Conservation (phyloP, 2,329 filamentous ascomycete species). For the Sporothrix dimorphospora region DNA sequence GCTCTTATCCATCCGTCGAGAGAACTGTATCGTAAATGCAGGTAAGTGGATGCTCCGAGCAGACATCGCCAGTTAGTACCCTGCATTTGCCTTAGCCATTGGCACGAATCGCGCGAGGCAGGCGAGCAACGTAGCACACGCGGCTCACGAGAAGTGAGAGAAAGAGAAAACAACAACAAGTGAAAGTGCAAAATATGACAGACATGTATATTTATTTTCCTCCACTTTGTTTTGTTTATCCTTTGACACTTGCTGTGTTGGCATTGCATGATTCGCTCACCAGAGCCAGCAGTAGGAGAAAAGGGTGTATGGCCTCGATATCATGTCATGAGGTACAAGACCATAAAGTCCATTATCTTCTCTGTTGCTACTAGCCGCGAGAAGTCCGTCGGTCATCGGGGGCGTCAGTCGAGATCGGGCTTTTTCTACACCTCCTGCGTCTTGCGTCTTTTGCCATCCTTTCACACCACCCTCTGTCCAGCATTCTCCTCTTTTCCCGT, state of each 20-base stretch:
- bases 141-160: background rate
- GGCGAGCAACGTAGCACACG: constrained; percentile 10
- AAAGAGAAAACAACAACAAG: background rate
- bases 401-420: background rate
- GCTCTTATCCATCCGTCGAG: background rate
- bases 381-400: background rate
- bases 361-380: background rate
- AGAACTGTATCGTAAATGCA: background rate
- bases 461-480: background rate
- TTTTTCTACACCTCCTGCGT: constrained; percentile 10
- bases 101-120: constrained; percentile 9
- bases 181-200: background rate
- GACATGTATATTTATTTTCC: background rate
- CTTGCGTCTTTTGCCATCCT: background rate
- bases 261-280: constrained; percentile 21
- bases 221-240: background rate
- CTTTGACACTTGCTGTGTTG: constrained; percentile 21
- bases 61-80: background rate
- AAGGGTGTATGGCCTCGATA: background rate
- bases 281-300: too few species aligned
- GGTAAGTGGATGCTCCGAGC: background rate
- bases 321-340: background rate
- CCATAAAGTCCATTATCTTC: background rate
- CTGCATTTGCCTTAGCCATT: background rate
- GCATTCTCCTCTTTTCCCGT: background rate